phyloP scores from a whole-genome alignment of 768 basidiomycete species.

The Tephrocybe rancida region DNA sequence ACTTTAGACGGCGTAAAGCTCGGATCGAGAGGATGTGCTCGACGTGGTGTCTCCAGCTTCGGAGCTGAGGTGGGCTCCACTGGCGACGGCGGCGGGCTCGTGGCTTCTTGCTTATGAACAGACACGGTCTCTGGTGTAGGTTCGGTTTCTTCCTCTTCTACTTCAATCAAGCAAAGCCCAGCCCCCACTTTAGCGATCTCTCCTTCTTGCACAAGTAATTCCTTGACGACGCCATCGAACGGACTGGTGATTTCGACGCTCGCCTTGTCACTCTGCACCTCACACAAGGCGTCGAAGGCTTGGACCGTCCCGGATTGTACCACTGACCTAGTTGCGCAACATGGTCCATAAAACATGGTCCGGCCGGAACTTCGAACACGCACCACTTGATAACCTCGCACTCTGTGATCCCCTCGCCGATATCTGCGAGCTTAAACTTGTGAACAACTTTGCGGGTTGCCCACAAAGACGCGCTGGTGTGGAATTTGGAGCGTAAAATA shows the following conservation, averaged over 20 bases:
- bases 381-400: conserved; percentile 89
- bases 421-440: conserved; percentile 79
- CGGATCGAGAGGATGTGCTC: conserved; percentile 69
- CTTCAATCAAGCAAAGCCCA: conserved; percentile 78
- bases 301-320: conserved; percentile 51
- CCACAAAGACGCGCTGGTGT: conserved; percentile 31
- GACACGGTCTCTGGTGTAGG: conserved; percentile 20
- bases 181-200: conserved; percentile 83
- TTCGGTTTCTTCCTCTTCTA: conserved; percentile 56
- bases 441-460: conserved; percentile 42
- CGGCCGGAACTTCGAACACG: conserved; percentile 35
- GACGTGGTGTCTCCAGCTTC: conserved; percentile 19
- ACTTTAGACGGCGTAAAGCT: conserved; percentile 27
- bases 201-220: conserved; percentile 78
- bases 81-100: conserved; percentile 13
- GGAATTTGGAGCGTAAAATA: conserved; percentile 27
- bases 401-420: conserved; percentile 91
- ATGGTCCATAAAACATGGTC: conserved; percentile 7
- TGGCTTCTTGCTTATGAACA: conserved; percentile 14
- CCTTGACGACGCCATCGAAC: conserved; percentile 73
- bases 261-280: conserved; percentile 90
- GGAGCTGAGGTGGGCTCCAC: conserved; percentile 3
- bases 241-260: conserved; percentile 91
- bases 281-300: conserved; percentile 76
- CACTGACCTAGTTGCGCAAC: conserved; percentile 57